These are phyloP conservation scores for Carallia pectinifolia DNA, from an alignment of 345 rosid genomes.

Conservation along the genomic window DNA sequence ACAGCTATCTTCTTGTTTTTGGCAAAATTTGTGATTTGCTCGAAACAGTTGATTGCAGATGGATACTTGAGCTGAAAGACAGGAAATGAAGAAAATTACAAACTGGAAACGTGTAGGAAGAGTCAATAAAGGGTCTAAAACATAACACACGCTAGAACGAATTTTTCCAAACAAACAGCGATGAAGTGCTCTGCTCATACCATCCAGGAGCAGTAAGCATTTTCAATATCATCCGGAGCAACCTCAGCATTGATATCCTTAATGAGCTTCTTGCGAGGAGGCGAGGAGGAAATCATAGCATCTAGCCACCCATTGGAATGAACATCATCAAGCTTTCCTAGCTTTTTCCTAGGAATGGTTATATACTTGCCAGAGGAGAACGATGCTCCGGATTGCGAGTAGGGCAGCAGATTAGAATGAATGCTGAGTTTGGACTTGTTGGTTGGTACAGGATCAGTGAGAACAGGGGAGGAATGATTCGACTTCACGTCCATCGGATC, in stretches of 20 bases:
- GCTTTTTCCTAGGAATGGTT: slow-evolving; percentile 52
- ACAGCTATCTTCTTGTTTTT: slow-evolving; percentile 70
- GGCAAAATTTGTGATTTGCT: slow-evolving; percentile 52
- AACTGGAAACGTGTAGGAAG: neutral
- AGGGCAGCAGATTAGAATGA: slow-evolving; percentile 46
- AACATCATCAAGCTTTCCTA: slow-evolving; percentile 75
- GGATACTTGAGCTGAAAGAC: slow-evolving; percentile 70
- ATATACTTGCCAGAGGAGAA: slow-evolving; percentile 50
- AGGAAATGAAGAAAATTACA: neutral
- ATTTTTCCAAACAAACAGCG: neutral
- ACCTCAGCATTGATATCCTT: slow-evolving; percentile 52
- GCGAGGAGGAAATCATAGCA: slow-evolving; percentile 94
- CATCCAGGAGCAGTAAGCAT: slow-evolving; percentile 74
- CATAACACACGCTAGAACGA: too few species aligned
- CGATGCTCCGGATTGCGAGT: slow-evolving; percentile 41
- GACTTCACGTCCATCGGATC: slow-evolving; percentile 64
- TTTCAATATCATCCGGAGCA: slow-evolving; percentile 57
- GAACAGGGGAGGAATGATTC: slow-evolving; percentile 66
- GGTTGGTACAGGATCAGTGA: slow-evolving; percentile 56
- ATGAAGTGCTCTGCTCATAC: slow-evolving; percentile 30
- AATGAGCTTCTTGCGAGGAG: slow-evolving; percentile 73
- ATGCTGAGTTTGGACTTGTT: slow-evolving; percentile 68
- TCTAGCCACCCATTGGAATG: slow-evolving; percentile 87
- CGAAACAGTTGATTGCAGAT: slow-evolving; percentile 69
- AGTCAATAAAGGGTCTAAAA: neutral